Evolutionary conservation across 1,284 basidiomycete genomes (phyloP), one percentile per base, ranked within the genome.

Genomic region (Ustilago loliicola): DNA sequence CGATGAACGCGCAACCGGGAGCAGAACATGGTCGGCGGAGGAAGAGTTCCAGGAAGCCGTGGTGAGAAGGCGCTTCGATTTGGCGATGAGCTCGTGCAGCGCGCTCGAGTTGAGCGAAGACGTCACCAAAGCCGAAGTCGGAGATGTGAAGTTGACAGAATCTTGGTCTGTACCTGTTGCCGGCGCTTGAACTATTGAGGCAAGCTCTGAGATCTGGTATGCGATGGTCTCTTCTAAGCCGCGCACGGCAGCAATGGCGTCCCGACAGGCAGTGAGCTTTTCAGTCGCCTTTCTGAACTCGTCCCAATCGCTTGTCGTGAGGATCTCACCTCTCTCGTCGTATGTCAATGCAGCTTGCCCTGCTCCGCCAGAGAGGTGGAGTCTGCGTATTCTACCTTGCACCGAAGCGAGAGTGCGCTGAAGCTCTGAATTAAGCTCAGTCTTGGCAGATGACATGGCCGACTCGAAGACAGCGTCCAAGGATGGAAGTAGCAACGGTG

Each of bases 1-100:
- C 0, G 93, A 90, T 11, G 87, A 86, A 30, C 90, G 90, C 0
- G 92, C 89, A 25, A 88, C 88, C 1, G 88, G 84, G 6, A 95
- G 89, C 29, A 95, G 85, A 15, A 54, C 27, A 15, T 40, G 29
- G 3, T 69, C 66, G 7, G 25, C 38, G 23, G 56, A 58, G 5
- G 36, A 70, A 5, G 53, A 36, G 6, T 59, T 60, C 67, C 65
- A 72, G 19, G 62, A 65, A 27, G 55, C 50, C 2, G 55, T 45
- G 6, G 63, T 70, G 8, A 72, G 60, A 13, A 72, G 23, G 5
- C 62, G 61, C 23, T 66, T 77, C 13, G 69, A 52, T 30, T 55
- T 68, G 1, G 59, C 52, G 10, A 72, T 58, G 23, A 52, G 36
- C 53, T 67, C 61, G 38, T 76, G 68, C 7, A 77, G 50, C 1